Percentiles rank a stretch among this genome's conserved stretches.
Evolutionary conservation across 164 flowering plant species (phyloP).

Genomic region (grape (Vitis vinifera)): DNA sequence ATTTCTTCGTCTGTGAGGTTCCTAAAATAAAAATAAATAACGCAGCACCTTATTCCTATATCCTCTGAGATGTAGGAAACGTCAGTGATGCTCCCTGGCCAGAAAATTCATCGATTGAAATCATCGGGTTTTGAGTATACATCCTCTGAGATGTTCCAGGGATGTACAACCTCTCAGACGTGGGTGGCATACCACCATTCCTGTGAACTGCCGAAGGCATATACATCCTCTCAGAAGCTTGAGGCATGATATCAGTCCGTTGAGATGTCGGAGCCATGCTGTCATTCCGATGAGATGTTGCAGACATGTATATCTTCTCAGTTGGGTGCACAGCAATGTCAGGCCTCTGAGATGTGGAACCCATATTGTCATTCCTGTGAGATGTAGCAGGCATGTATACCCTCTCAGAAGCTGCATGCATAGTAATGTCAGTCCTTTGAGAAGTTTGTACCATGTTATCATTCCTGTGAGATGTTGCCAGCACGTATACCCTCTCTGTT

Average conservation of each 20-base stretch:
- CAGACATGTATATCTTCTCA: constrained; percentile 13
- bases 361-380: constrained; percentile 11
- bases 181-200: constrained; percentile 13
- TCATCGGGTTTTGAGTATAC: constrained; percentile 16
- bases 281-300: constrained; percentile 8
- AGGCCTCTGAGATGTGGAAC: constrained; percentile 7
- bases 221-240: constrained; percentile 19
- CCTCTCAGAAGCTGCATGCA: constrained; percentile 21
- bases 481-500: constrained; percentile 21
- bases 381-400: constrained; percentile 14
- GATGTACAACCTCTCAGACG: constrained; percentile 23
- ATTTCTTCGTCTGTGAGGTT: neutral
- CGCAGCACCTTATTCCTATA: neutral
- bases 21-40: constrained; percentile 3
- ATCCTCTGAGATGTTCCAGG: constrained; percentile 21
- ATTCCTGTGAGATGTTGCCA: constrained; percentile 14
- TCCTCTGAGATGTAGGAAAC: constrained; percentile 19
- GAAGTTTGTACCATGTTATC: constrained; percentile 15
- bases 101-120: constrained; percentile 22
- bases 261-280: constrained; percentile 15
- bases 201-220: constrained; percentile 12
- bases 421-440: constrained; percentile 13
- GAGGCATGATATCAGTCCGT: constrained; percentile 8
- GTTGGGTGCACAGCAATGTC: constrained; percentile 7
- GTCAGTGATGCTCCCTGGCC: constrained; percentile 17